Evolutionary conservation across 2,329 filamentous ascomycete species (phyloP).

Genomic region (Calonectria montana): DNA sequence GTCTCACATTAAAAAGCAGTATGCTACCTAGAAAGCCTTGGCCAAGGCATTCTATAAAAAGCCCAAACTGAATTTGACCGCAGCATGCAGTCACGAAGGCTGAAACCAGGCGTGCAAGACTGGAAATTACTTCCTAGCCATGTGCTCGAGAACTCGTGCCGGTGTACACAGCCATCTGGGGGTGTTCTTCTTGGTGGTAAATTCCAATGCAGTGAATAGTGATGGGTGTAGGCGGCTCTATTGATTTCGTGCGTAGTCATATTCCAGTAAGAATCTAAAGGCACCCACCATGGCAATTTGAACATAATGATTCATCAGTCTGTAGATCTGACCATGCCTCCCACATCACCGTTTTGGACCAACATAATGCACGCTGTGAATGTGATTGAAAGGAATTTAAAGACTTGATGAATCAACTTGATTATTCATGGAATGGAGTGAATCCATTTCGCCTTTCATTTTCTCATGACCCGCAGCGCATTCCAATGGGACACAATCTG

Average conservation of each 20-base stretch:
- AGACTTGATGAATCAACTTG: neutral
- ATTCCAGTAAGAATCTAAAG: neutral
- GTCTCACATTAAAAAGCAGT: neutral
- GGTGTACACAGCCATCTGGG: too few relatives aligned
- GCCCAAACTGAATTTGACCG: neutral
- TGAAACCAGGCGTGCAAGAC: too few relatives aligned
- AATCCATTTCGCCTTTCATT: neutral
- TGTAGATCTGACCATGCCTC: neutral
- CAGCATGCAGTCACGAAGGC: neutral
- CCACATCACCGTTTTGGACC: neutral
- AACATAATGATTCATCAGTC: too few relatives aligned
- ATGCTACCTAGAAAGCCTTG: neutral
- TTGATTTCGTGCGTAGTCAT: neutral
- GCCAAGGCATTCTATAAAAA: neutral
- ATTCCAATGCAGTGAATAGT: neutral
- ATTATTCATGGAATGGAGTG: neutral
- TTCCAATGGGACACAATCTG: too few relatives aligned
- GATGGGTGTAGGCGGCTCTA: too few relatives aligned
- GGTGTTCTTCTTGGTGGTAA: too few relatives aligned
- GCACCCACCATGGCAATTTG: too few relatives aligned
- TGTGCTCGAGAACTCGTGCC: neutral
- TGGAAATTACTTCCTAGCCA: neutral
- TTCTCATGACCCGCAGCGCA: neutral
- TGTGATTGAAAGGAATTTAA: neutral
- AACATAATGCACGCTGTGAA: too few relatives aligned